Percentiles rank a stretch among this genome's conserved stretches.
These are phyloP conservation scores for Paraphaeosphaeria minitans DNA, from an alignment of 2,329 filamentous ascomycete species.

Conservation along the genomic window DNA sequence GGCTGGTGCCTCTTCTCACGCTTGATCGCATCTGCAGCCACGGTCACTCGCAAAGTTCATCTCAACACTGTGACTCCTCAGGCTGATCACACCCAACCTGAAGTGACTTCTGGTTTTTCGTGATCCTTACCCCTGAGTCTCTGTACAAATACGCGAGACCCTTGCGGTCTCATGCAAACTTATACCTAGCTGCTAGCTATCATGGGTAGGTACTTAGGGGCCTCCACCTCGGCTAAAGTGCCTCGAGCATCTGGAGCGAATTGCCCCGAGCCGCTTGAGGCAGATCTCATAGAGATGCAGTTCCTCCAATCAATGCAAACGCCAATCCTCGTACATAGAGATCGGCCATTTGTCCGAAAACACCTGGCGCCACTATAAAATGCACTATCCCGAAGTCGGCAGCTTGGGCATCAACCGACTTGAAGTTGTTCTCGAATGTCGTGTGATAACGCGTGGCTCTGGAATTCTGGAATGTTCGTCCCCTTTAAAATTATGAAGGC, in stretches of 20 bases:
- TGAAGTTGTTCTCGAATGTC: not conserved
- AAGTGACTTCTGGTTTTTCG: not conserved
- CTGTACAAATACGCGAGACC: not conserved
- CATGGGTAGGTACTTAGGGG: too few species aligned
- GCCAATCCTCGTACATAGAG: not conserved
- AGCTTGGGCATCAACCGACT: not conserved
- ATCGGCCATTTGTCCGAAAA: constrained; percentile 6
- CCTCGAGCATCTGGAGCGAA: not conserved
- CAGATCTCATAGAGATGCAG: not conserved
- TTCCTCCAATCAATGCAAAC: constrained; percentile 9
- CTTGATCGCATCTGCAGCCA: not conserved
- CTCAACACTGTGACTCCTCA: not conserved
- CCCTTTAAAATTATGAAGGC: constrained; percentile 1
- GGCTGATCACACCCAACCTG: not conserved
- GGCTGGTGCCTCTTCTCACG: constrained; percentile 3
- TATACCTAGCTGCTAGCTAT: not conserved
- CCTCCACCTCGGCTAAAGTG: constrained; percentile 1
- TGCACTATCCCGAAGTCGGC: not conserved
- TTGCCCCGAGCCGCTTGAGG: constrained; percentile 4
- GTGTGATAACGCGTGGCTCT: not conserved
- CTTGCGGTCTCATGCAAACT: constrained; percentile 4
- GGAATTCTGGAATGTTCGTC: not conserved
- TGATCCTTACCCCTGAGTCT: not conserved
- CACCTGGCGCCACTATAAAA: constrained; percentile 5
- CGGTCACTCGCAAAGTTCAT: not conserved